These are phyloP conservation scores for Xanthoparmelia taractica DNA, from an alignment of 495 filamentous ascomycete genomes.

Conservation along the genomic window DNA sequence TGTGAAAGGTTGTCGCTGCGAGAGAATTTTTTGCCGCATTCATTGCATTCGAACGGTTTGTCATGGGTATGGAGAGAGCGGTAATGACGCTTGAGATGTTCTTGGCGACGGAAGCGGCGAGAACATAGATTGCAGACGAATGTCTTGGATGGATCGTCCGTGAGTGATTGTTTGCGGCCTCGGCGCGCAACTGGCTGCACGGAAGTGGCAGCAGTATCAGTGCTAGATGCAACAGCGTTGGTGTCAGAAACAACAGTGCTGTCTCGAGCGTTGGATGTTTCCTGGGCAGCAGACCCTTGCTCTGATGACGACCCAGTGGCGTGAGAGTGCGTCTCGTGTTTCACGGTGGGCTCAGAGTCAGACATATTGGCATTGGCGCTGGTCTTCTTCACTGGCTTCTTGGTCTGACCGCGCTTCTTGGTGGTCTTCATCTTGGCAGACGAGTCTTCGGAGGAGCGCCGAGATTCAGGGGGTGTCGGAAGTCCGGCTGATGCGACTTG, in stretches of 20 bases:
- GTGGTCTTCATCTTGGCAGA: constrained; percentile 35
- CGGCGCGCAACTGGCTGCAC: constrained; percentile 75
- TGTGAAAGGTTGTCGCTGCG: constrained; percentile 95
- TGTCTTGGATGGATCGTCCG: constrained; percentile 96
- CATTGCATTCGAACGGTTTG: constrained; percentile 94
- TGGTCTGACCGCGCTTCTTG: constrained; percentile 29
- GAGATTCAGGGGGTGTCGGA: constrained; percentile 35
- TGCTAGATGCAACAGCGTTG: constrained; percentile 30
- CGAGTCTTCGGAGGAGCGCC: constrained; percentile 33
- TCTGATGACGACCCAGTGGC: constrained; percentile 23
- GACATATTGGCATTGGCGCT: constrained; percentile 25
- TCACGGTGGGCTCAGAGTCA: constrained; percentile 28
- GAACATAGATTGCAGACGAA: constrained; percentile 95
- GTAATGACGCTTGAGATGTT: constrained; percentile 98
- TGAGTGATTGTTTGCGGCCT: constrained; percentile 96
- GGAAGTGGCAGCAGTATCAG: constrained; percentile 35
- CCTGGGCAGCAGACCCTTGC: constrained; percentile 33
- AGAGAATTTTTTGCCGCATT: constrained; percentile 99
- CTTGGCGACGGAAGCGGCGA: constrained; percentile 94
- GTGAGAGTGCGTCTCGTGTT: constrained; percentile 22
- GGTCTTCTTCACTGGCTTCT: constrained; percentile 25
- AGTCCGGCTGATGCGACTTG: constrained; percentile 48
- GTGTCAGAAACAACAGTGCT: constrained; percentile 32
- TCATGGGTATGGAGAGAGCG: constrained; percentile 96
- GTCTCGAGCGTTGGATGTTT: constrained; percentile 34